Percentiles rank a stretch among this genome's conserved stretches.
Evolutionary conservation across 352 stramenopile species (phyloP).

Genomic region (Globisporangium uncinulatum): DNA sequence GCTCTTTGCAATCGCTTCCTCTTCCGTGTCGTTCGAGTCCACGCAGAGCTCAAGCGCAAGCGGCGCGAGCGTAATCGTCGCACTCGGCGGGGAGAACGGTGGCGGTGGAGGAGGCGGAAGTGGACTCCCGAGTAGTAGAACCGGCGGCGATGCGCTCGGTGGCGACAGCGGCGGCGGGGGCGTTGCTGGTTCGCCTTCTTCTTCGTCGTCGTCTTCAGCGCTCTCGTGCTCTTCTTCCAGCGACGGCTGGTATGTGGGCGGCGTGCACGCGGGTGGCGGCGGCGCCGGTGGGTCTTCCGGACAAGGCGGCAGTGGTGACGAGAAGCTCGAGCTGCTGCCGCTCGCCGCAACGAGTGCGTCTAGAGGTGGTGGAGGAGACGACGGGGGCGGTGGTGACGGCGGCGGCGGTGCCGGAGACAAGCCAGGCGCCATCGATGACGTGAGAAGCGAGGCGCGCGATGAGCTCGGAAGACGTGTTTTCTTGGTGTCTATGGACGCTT

Average conservation of each 20-base stretch:
- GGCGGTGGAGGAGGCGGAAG: constrained; percentile 28
- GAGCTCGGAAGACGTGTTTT: neutral
- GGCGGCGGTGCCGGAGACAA: constrained; percentile 5
- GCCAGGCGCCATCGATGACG: neutral
- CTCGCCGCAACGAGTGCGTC: neutral
- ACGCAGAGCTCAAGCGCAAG: neutral
- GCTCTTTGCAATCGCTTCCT: neutral
- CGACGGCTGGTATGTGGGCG: constrained; percentile 59
- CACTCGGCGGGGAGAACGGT: constrained; percentile 44
- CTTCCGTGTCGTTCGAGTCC: neutral
- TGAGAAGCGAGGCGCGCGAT: neutral
- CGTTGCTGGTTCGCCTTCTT: constrained; percentile 31
- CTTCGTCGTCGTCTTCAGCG: constrained; percentile 33
- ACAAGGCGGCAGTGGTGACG: constrained; percentile 65
- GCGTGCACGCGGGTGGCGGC: constrained; percentile 51
- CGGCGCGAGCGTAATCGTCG: constrained; percentile 24
- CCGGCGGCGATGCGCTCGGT: constrained; percentile 20
- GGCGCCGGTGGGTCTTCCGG: constrained; percentile 61
- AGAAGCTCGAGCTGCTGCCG: constrained; percentile 59
- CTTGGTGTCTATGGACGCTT: no score
- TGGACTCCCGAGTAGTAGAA: constrained; percentile 5
- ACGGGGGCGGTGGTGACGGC: neutral
- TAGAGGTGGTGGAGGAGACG: neutral
- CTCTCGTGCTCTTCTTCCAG: constrained; percentile 33
- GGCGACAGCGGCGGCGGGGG: constrained; percentile 39